Conservation (phyloP, 2,329 filamentous ascomycete species). For the Apiospora pterosperma region DNA sequence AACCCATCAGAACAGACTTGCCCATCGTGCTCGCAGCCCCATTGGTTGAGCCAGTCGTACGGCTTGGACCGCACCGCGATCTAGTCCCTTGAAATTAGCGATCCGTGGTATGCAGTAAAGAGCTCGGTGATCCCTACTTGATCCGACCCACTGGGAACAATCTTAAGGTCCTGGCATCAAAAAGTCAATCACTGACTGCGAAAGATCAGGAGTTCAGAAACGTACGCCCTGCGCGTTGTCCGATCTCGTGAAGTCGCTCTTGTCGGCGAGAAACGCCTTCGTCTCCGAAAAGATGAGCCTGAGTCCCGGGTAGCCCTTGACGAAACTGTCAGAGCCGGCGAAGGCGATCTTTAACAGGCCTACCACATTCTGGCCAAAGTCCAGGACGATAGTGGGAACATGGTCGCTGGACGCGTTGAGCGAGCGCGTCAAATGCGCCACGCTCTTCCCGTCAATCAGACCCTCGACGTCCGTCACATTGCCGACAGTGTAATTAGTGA, state of each 20-base stretch:
- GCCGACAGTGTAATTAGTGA: slow-evolving; percentile 30
- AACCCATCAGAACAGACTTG: slow-evolving; percentile 49
- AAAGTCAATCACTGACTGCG: slow-evolving; percentile 9
- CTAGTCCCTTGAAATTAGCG: slow-evolving; percentile 18
- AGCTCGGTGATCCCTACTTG: slow-evolving; percentile 30
- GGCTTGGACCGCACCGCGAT: slow-evolving; percentile 38
- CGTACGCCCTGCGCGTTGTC: slow-evolving; percentile 29
- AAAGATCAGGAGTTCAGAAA: slow-evolving; percentile 4
- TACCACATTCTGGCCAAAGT: slow-evolving; percentile 46
- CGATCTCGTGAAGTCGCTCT: slow-evolving; percentile 47
- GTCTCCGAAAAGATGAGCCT: slow-evolving; percentile 47
- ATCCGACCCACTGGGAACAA: slow-evolving; percentile 44
- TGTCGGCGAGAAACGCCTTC: slow-evolving; percentile 37
- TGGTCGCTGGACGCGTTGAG: slow-evolving; percentile 9
- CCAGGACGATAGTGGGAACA: slow-evolving; percentile 39
- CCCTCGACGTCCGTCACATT: slow-evolving; percentile 35
- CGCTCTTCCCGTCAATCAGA: slow-evolving; percentile 22
- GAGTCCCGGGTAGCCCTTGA: slow-evolving; percentile 34
- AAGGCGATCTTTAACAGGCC: slow-evolving; percentile 42
- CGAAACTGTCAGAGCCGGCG: slow-evolving; percentile 26
- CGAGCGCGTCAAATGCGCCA: slow-evolving; percentile 29
- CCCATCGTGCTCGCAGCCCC: slow-evolving; percentile 38
- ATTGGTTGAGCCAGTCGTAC: slow-evolving; percentile 42
- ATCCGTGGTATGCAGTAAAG: not conserved
- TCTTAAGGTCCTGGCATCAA: slow-evolving; percentile 20